Evolutionary conservation across 2,329 filamentous ascomycete genomes (phyloP).

Genomic region (Massarina eburnea): DNA sequence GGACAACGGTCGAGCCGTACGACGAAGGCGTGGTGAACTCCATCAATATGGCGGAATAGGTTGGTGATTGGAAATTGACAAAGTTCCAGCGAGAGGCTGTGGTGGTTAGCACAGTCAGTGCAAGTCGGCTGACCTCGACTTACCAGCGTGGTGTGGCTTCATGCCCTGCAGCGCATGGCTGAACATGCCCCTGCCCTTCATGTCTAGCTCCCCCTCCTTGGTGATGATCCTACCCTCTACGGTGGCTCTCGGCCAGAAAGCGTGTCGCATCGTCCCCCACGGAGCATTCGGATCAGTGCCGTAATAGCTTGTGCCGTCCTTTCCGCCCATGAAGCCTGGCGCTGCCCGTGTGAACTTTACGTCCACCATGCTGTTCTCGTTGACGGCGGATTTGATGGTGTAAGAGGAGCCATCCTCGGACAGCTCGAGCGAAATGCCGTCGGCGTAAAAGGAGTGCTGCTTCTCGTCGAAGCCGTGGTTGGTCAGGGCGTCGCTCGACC

Average conservation of each 20-base stretch:
- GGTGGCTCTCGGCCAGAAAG: constrained; percentile 88
- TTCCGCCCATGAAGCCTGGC: constrained; percentile 83
- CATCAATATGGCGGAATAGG: constrained; percentile 89
- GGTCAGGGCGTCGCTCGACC: constrained; percentile 77
- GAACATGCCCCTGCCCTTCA: constrained; percentile 78
- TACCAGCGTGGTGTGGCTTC: constrained; percentile 95
- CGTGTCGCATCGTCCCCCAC: constrained; percentile 90
- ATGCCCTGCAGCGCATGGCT: constrained; percentile 90
- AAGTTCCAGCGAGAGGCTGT: constrained; percentile 88
- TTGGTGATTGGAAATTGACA: constrained; percentile 83
- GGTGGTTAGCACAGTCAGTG: constrained; percentile 11
- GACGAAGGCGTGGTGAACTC: constrained; percentile 92
- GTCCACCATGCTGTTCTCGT: constrained; percentile 80
- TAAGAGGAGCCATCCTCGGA: constrained; percentile 81
- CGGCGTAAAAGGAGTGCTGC: constrained; percentile 80
- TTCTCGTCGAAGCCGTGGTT: constrained; percentile 84
- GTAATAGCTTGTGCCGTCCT: constrained; percentile 79
- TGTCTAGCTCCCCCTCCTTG: constrained; percentile 76
- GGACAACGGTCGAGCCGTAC: constrained; percentile 83
- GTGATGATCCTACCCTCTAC: constrained; percentile 84
- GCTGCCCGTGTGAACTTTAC: constrained; percentile 74
- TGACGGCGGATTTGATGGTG: constrained; percentile 86
- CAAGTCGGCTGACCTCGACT: constrained; percentile 16
- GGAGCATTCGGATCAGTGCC: constrained; percentile 84
- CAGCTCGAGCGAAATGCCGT: constrained; percentile 81